Evolutionary conservation across 148 eudicot genomes (phyloP), one percentile per base, ranked within the genome.

Genomic region (Rhododendron mucronatum): DNA sequence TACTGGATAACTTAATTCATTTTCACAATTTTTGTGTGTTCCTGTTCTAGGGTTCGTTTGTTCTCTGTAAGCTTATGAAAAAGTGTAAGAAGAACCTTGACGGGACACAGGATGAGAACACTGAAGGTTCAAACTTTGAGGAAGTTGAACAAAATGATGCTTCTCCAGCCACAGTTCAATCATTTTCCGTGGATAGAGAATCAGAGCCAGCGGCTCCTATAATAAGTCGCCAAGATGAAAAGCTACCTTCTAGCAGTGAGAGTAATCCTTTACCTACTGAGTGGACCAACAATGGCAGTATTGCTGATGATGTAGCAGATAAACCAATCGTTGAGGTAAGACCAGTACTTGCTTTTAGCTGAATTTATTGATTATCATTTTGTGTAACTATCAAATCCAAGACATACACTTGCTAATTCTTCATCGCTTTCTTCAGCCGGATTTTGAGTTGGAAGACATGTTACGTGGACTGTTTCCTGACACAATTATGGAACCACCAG

Each of bases 51-150:
- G 93, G 90, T 41, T 90, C 97, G 18, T 97, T 89, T 91, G 96
- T 97, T 80, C 92, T 97, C 11, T 94, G 96, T 82, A 98, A 98
- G 57, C 90, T 97, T 82, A 93, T 97, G 55, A 94, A 91, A 87
- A 97, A 97, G 88, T 69, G 89, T 26, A 97, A 92, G 47, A 89
- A 88, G 78, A 95, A 89, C 85, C 90, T 63, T 57, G 95, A 94
- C 44, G 95, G 92, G 28, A 88, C 85, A 83, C 92, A 73, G 78
- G 94, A 92, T 77, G 98, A 94, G 28, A 88, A 84, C 69, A 84
- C 89, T 75, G 98, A 92, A 45, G 88, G 84, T 85, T 93, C 89
- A 65, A 91, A 89, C 88, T 33, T 75, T 44, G 30, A 86, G 87
- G 94, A 92, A 84, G 85, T 73, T 74, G 95, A 93, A 85, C 86